Percentiles rank a stretch among this genome's conserved stretches.
Evolutionary conservation across 2,329 filamentous ascomycete species (phyloP).

Genomic region (Malbranchea zuffiana): DNA sequence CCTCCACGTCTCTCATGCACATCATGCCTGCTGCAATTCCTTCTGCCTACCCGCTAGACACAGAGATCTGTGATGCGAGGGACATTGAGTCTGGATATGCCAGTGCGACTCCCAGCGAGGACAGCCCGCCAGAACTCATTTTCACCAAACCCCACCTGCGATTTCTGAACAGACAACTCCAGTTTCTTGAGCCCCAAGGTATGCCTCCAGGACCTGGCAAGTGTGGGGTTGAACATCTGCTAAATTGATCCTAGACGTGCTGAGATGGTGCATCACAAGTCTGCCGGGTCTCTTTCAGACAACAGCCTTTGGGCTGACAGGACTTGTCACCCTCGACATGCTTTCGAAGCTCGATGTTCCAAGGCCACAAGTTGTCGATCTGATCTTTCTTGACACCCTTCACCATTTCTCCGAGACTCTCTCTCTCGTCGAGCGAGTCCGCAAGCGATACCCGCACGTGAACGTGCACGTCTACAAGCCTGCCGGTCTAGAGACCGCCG

Average conservation of each 20-base stretch:
- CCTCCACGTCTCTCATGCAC: conserved; percentile 3
- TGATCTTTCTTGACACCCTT: conserved; percentile 70
- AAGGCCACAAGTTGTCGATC: conserved; percentile 39
- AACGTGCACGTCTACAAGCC: conserved; percentile 87
- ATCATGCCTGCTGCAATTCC: conserved; percentile 31
- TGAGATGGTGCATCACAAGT: conserved; percentile 83
- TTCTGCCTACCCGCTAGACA: conserved; percentile 27
- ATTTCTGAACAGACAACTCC: conserved; percentile 81
- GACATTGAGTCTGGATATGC: conserved; percentile 75
- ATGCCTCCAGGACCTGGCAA: conserved; percentile 17
- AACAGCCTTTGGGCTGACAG: conserved; percentile 71
- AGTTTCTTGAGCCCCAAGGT: conserved; percentile 72
- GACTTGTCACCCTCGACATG: conserved; percentile 70
- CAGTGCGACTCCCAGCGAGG: conserved; percentile 52
- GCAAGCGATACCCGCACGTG: conserved; percentile 63
- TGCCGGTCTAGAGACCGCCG: conserved; percentile 57
- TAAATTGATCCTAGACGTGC: conserved; percentile 50
- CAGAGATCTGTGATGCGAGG: conserved; percentile 26
- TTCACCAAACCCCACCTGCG: conserved; percentile 82
- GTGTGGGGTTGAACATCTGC: not conserved
- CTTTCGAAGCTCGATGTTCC: conserved; percentile 41
- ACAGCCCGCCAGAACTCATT: conserved; percentile 61
- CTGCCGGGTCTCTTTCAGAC: conserved; percentile 84
- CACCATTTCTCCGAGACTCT: conserved; percentile 74
- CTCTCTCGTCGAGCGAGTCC: conserved; percentile 61